phyloP scores from a whole-genome alignment of 108 stramenopile genomes.

The Nitzschia sp. region DNA sequence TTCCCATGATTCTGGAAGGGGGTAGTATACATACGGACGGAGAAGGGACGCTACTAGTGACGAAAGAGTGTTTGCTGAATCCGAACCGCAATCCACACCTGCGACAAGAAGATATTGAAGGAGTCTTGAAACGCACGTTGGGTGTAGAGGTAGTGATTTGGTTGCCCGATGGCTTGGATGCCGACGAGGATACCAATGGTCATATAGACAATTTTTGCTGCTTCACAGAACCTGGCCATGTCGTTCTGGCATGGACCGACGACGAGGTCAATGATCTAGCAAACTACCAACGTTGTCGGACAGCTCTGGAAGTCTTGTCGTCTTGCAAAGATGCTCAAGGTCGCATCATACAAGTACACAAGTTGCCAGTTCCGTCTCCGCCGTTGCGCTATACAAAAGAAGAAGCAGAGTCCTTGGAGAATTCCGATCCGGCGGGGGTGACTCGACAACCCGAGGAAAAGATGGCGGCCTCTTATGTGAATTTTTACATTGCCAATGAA shows the following conservation, averaged over 20 bases:
- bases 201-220: conserved; percentile 79
- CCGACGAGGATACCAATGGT: conserved; percentile 78
- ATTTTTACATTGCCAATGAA: conserved; percentile 79
- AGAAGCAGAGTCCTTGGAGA: conserved; percentile 37
- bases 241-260: conserved; percentile 67
- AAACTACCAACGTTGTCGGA: conserved; percentile 51
- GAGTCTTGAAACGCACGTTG: conserved; percentile 30
- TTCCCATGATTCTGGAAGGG: conserved; percentile 55
- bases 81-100: conserved; percentile 66
- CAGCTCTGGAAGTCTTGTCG: conserved; percentile 44
- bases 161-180: conserved; percentile 58
- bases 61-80: conserved; percentile 74
- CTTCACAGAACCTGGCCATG: conserved; percentile 65
- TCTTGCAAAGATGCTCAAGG: conserved; percentile 49
- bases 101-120: conserved; percentile 52
- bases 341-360: conserved; percentile 34
- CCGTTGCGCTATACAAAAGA: conserved; percentile 35
- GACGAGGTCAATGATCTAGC: conserved; percentile 33
- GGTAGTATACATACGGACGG: conserved; percentile 83
- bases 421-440: background rate
- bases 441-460: conserved; percentile 33
- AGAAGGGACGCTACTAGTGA: conserved; percentile 72
- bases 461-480: conserved; percentile 75
- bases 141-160: conserved; percentile 63
- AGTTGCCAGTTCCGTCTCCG: conserved; percentile 44